These are phyloP conservation scores for Cryptosporidium tyzzeri DNA, from an alignment of 169 alveolate genomes.

Conservation along the genomic window DNA sequence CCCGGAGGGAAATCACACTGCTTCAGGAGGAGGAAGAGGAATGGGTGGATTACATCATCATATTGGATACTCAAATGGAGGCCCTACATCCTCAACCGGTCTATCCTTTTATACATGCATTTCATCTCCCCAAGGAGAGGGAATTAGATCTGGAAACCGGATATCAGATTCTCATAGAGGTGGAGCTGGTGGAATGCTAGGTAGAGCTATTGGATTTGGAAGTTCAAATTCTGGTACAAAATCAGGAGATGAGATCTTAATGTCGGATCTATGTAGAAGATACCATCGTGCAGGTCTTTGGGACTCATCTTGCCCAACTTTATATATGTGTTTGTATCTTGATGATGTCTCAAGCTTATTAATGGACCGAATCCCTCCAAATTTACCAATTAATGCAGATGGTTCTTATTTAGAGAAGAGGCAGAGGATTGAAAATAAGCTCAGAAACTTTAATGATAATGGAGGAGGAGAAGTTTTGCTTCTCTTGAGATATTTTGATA, in stretches of 20 bases:
- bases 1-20: neutral
- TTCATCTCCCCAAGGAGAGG: constrained; percentile 42
- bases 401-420: constrained; percentile 46
- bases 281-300: constrained; percentile 72
- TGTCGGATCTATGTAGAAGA: constrained; percentile 63
- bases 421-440: constrained; percentile 38
- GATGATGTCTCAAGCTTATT: neutral
- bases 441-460: constrained; percentile 10
- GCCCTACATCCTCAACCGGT: neutral
- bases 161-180: constrained; percentile 17
- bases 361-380: constrained; percentile 13
- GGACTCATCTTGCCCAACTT: constrained; percentile 74
- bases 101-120: constrained; percentile 41
- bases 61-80: neutral
- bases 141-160: neutral
- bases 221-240: neutral
- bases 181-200: constrained; percentile 4
- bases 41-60: constrained; percentile 26
- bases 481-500: constrained; percentile 58
- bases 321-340: constrained; percentile 54
- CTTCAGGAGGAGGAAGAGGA: constrained; percentile 11
- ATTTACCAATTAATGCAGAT: constrained; percentile 3
- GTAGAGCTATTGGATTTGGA: constrained; percentile 2
- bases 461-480: constrained; percentile 50
- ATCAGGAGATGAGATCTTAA: constrained; percentile 6